phyloP scores from a whole-genome alignment of 2,329 filamentous ascomycete genomes.

The Clathrospora elynae region DNA sequence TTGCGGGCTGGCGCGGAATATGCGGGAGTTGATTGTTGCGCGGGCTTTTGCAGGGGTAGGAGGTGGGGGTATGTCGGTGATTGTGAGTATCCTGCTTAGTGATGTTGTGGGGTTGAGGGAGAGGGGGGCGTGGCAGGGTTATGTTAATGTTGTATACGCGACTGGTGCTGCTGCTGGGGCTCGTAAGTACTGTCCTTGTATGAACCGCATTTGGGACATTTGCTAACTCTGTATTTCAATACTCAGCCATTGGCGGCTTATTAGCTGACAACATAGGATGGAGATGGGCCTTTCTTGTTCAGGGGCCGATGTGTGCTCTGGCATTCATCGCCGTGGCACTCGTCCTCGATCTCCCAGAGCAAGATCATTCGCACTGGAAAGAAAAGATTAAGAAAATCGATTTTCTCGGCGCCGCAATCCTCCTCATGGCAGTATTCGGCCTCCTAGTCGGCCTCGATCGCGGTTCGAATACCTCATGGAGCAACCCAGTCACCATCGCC shows the following conservation, averaged over 20 bases:
- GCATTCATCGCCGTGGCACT: conserved; percentile 68
- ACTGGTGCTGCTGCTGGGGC: conserved; percentile 71
- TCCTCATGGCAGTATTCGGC: conserved; percentile 68
- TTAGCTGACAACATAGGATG: conserved; percentile 76
- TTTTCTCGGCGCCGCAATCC: conserved; percentile 70
- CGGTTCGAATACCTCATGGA: conserved; percentile 75
- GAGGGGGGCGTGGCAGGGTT: conserved; percentile 74
- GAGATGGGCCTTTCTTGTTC: conserved; percentile 76
- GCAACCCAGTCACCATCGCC: conserved; percentile 60
- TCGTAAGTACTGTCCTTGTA: background rate
- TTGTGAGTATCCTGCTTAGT: conserved; percentile 71
- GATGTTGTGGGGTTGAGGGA: conserved; percentile 73
- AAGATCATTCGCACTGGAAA: conserved; percentile 65
- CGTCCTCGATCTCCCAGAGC: conserved; percentile 65
- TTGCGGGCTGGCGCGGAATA: conserved; percentile 67
- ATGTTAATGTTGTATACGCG: conserved; percentile 74
- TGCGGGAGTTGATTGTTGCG: conserved; percentile 68
- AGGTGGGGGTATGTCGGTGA: conserved; percentile 72
- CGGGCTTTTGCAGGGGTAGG: conserved; percentile 68
- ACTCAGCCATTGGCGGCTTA: conserved; percentile 66
- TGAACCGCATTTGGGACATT: background rate
- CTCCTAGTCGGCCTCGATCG: conserved; percentile 73
- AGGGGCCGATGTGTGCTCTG: conserved; percentile 69
- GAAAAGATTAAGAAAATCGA: conserved; percentile 71
- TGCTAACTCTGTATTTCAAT: background rate